Conservation (phyloP, 352 stramenopile species). For the Blastocystis sp. region DNA sequence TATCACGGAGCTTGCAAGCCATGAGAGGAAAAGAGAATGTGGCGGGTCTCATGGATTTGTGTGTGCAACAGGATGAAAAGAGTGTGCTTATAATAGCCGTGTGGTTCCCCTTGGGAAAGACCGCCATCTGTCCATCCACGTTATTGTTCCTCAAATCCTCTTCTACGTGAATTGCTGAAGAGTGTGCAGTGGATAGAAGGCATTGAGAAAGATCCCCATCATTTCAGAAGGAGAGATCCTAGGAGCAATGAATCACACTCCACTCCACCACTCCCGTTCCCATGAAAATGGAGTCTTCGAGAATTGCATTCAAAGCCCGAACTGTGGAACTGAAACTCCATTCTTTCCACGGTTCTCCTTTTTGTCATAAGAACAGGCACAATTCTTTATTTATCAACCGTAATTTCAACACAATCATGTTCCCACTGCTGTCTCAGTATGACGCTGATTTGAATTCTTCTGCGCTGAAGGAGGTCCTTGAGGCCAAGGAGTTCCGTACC, state of each 20-base stretch:
- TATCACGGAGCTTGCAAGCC: slow-evolving; percentile 34
- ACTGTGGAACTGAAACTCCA: neutral
- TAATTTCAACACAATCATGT: neutral
- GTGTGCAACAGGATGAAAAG: no score
- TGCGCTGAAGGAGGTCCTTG: slow-evolving; percentile 14
- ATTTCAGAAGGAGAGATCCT: neutral
- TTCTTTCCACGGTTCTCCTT: slow-evolving; percentile 36
- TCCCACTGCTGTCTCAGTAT: slow-evolving; percentile 22
- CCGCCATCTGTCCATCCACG: neutral
- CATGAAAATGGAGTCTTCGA: no score
- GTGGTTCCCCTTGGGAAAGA: neutral
- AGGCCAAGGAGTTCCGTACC: slow-evolving; percentile 34
- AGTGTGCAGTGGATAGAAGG: neutral
- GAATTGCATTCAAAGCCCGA: no score
- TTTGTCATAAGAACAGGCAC: neutral
- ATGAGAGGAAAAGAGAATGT: neutral
- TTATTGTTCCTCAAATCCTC: neutral
- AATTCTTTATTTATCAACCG: no score
- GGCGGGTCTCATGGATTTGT: neutral
- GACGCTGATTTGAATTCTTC: slow-evolving; percentile 12
- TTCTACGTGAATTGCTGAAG: neutral
- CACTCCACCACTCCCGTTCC: neutral
- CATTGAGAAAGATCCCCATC: slow-evolving; percentile 3
- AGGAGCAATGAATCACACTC: neutral
- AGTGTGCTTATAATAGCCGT: no score